phyloP scores from a whole-genome alignment of 305 asterid species.

The Solanum hybrid region DNA sequence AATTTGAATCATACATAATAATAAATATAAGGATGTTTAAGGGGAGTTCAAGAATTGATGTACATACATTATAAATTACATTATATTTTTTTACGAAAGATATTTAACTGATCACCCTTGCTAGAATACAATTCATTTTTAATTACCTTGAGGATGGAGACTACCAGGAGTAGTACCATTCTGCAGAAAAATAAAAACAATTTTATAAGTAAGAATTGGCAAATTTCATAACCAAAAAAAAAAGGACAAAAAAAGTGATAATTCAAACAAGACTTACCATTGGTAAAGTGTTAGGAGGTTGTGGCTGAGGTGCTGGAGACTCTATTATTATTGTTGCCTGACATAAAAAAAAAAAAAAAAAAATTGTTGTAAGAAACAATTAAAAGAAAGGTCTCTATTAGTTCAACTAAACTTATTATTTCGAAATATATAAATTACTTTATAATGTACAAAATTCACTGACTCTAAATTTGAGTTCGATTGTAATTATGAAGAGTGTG shows the following conservation, averaged over 20 bases:
- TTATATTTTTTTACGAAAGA: background rate
- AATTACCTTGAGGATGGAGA: conserved; percentile 60
- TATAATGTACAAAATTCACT: background rate
- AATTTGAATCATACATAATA: background rate
- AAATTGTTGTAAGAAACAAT: background rate
- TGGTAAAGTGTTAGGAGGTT: conserved; percentile 26
- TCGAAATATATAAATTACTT: background rate
- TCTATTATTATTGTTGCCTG: conserved; percentile 23
- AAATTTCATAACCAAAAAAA: background rate
- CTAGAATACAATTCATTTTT: background rate
- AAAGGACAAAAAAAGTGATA: background rate
- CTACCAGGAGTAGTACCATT: conserved; percentile 60
- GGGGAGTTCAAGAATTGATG: background rate
- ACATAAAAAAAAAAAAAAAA: background rate
- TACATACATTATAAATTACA: background rate
- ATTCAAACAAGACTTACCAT: conserved; percentile 14
- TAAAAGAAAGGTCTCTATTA: background rate
- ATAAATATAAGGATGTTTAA: background rate
- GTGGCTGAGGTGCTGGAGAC: conserved; percentile 51
- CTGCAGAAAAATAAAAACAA: conserved; percentile 11
- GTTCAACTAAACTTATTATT: background rate
- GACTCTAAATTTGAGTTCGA: background rate
- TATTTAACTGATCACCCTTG: background rate
- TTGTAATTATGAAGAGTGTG: background rate
- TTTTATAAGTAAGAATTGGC: background rate